Base-by-base conservation (phyloP, 2,329 filamentous ascomycete species). In the Microdochium nivale region DNA sequence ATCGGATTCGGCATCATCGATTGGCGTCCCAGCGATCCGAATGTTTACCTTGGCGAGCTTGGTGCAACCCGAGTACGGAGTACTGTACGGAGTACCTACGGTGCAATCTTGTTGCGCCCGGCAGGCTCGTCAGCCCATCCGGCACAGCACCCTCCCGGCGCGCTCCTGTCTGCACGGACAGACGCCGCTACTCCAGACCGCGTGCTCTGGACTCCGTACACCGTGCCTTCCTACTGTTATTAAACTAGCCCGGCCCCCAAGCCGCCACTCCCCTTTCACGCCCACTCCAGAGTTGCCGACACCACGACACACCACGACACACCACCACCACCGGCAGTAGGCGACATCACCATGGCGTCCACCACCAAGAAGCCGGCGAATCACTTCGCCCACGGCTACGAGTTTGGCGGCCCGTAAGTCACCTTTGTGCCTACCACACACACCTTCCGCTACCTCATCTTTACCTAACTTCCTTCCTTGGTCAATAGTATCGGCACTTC, bases 401-500 rank as follows among this genome's bases (percentile, higher is more conserved):
- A 76, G 56, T 76, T 76, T 53, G 71, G 71, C 49, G 73, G 73
- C 53, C 73, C 72, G 73, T 75, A 65, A 60, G 72, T 66, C 23
- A 27, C 50, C 48, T 33, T 25, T 25, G 23, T 46, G 11, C 25
- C 47, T 32, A 24, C 10, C 8, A 7, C 14, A 11, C 3, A 44
- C 40, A 44, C n/a, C 25, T 3, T 23, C 9, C 46, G 8, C 25
- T 16, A 47, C 3, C n/a, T n/a, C 46, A 16, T 21, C 16, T 43
- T 30, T 30, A 25, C 24, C 14, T 32, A n/a, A 51, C 13, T 33
- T 51, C 44, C 24, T 14, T 27, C 25, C 16, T 49, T 30, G 25
- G 44, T 49, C 46, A 49, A 13, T 57, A 95, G 90, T 51, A 75
- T 85, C 43, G 91, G 90, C 52, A 89, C 88, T 33, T 80, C 86